These are phyloP conservation scores for Trematosphaeria pertusa DNA, from an alignment of 2,329 filamentous ascomycete genomes.

Conservation along the genomic window DNA sequence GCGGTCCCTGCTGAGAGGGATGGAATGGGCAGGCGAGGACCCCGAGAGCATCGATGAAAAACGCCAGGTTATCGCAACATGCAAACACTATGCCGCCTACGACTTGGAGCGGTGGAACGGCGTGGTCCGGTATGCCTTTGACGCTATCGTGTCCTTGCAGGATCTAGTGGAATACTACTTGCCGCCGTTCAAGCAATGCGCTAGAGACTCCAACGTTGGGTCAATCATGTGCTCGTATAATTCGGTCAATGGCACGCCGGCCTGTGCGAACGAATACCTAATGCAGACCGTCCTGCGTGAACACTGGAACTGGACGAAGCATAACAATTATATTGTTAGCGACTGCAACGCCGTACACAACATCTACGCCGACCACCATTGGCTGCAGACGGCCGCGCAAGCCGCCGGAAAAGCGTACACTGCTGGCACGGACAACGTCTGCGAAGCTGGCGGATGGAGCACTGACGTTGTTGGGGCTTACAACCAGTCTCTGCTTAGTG, in stretches of 20 bases:
- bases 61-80: conserved; percentile 51
- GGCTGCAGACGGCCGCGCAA: conserved; percentile 46
- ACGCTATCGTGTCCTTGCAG: conserved; percentile 64
- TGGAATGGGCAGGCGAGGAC: conserved; percentile 14
- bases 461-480: conserved; percentile 22
- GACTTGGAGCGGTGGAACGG: conserved; percentile 41
- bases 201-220: conserved; percentile 53
- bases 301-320: conserved; percentile 68
- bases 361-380: conserved; percentile 60
- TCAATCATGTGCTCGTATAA: conserved; percentile 65
- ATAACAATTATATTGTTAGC: conserved; percentile 69
- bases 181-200: conserved; percentile 65
- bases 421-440: conserved; percentile 63
- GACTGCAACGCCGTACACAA: conserved; percentile 71
- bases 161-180: conserved; percentile 73
- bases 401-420: conserved; percentile 56
- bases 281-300: conserved; percentile 68
- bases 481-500: conserved; percentile 43
- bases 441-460: conserved; percentile 51
- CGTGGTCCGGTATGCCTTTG: conserved; percentile 55
- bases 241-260: conserved; percentile 70
- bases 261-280: conserved; percentile 69
- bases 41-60: conserved; percentile 20
- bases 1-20: conserved; percentile 32
- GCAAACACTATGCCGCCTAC: conserved; percentile 53